Conservation (phyloP, 2,329 filamentous ascomycete species). For the Cryphonectria nitschkei region DNA sequence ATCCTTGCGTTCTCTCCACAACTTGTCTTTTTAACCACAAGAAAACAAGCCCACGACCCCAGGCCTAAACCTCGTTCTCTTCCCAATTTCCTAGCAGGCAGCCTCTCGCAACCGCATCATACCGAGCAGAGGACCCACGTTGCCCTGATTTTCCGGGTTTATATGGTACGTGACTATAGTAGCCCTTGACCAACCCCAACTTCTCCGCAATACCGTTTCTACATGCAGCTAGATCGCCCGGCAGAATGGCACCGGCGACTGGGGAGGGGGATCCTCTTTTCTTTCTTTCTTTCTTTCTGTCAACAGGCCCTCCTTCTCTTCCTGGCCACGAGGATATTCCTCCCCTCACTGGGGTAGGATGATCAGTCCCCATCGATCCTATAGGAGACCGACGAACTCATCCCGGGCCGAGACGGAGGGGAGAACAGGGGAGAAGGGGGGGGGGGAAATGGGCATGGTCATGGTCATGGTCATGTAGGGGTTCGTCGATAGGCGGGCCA, state of each 20-base stretch:
- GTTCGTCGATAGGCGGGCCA: neutral
- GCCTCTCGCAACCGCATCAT: neutral
- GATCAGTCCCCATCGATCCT: neutral
- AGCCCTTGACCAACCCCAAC: constrained; percentile 10
- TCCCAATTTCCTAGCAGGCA: neutral
- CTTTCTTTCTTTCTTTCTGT: neutral
- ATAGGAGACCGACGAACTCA: neutral
- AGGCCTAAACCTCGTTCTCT: neutral
- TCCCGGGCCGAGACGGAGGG: neutral
- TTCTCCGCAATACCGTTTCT: constrained; percentile 16
- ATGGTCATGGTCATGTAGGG: neutral
- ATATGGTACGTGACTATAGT: neutral
- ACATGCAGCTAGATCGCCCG: constrained; percentile 8
- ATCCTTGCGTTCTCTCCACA: neutral
- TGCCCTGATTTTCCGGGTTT: neutral
- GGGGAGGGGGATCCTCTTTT: neutral
- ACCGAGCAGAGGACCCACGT: constrained; percentile 8
- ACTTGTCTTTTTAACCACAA: neutral
- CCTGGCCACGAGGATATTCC: neutral
- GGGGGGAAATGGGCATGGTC: neutral
- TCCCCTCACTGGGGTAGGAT: neutral
- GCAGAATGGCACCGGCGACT: constrained; percentile 7
- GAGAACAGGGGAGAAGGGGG: neutral
- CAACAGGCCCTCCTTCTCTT: neutral
- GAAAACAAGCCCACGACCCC: neutral